Evolutionary conservation across 2,329 filamentous ascomycete genomes (phyloP), one percentile per base, ranked within the genome.

Genomic region (Aureobasidium leucospermi): DNA sequence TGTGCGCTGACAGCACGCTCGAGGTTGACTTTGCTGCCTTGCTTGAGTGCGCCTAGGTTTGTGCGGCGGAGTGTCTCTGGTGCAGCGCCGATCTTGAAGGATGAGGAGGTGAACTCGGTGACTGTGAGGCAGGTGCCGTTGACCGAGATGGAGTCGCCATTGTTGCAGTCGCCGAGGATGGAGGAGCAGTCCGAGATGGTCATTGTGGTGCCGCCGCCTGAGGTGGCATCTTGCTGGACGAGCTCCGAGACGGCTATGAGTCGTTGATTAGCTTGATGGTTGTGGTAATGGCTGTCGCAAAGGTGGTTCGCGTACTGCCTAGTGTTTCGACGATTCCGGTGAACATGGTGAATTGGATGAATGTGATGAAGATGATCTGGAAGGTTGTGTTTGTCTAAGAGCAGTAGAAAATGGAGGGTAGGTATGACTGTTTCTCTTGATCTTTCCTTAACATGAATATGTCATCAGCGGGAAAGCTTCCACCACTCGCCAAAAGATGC

Each of bases 61-160:
- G 95, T 99, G 60, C 96, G 85, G 61, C 94, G 91, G 59, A 99
- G 85, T 15, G 94, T 99, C 78, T 99, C 94, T 61, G 94, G 94
- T 8, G 94, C 90, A 64, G 96, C 87, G 70, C 94, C 93, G 65
- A 97, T 90, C 69, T 89, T 93, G 85, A 99, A 99, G 65, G 74
- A 74, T 53, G 73, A 67, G 59, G 74, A 73, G 64, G 78, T 77
- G 72, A 90, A 87, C 62, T 80, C 77, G n/a, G 87, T 96, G 59
- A 97, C 88, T 11, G 94, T 99, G 56, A 99, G 84, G 74, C 94
- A 99, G 69, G 91, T 92, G 76, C 94, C 94, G 77, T 99, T 99
- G 72, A 99, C 83, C 71, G 87, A 85, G 73, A 99, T 97, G 71
- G 89, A 95, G 79, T 99, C 94, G 65, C 94, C 94, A 28, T 96